phyloP scores from a whole-genome alignment of 352 stramenopile species.

The Phytophthora europaea region DNA sequence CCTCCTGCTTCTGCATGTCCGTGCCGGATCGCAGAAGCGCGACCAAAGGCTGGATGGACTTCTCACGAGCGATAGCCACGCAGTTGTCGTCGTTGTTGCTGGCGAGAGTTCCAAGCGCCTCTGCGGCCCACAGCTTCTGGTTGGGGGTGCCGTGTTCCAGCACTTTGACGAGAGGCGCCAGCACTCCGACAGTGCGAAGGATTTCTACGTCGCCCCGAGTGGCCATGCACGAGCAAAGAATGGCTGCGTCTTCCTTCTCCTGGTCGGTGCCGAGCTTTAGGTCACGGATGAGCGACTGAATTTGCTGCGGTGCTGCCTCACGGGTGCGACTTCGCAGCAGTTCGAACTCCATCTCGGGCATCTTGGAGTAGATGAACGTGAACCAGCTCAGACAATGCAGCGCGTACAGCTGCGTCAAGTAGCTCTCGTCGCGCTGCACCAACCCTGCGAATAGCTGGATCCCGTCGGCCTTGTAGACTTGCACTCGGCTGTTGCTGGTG shows the following conservation, averaged over 20 bases:
- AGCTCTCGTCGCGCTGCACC: constrained; percentile 22
- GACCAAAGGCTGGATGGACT: constrained; percentile 1
- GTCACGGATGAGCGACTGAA: constrained; percentile 13
- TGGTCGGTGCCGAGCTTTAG: constrained; percentile 22
- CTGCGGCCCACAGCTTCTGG: neutral
- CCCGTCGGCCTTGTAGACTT: constrained; percentile 36
- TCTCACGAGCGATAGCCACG: neutral
- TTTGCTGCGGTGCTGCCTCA: constrained; percentile 13
- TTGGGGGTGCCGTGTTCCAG: neutral
- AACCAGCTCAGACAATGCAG: constrained; percentile 40
- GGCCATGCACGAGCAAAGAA: constrained; percentile 27
- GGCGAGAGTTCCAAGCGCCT: constrained; percentile 1
- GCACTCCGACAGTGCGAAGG: constrained; percentile 19
- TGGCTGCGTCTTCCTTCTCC: constrained; percentile 26
- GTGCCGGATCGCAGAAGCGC: constrained; percentile 9
- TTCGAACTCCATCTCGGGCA: constrained; percentile 30
- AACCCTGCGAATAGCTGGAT: constrained; percentile 26
- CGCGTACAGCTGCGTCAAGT: constrained; percentile 31
- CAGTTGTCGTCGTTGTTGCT: constrained; percentile 9
- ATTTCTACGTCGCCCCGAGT: constrained; percentile 26
- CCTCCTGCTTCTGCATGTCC: constrained; percentile 6
- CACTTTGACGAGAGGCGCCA: constrained; percentile 1
- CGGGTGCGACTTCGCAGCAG: constrained; percentile 19
- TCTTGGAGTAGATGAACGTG: constrained; percentile 40
- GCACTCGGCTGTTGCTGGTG: constrained; percentile 27